phyloP scores from a whole-genome alignment of 345 rosid species.

The Heritiera fomes region DNA sequence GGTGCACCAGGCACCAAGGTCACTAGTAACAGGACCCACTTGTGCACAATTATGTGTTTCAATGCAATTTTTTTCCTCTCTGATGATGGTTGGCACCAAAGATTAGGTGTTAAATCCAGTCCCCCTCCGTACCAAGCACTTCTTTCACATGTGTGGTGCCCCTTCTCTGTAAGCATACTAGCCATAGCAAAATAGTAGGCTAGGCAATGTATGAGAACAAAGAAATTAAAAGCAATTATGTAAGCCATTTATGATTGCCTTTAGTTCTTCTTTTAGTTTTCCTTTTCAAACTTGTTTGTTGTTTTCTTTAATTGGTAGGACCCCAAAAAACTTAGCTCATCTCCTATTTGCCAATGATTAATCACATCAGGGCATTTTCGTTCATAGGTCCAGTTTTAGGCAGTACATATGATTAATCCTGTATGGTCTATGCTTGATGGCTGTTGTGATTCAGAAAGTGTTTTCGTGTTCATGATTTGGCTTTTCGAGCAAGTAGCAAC shows the following conservation, averaged over 20 bases:
- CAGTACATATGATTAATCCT: slow-evolving; percentile 17
- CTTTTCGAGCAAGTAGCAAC: neutral
- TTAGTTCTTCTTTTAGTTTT: slow-evolving; percentile 11
- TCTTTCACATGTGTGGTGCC: slow-evolving; percentile 29
- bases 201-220: slow-evolving; percentile 22
- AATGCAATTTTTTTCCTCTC: slow-evolving; percentile 18
- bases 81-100: slow-evolving; percentile 20
- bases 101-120: slow-evolving; percentile 37
- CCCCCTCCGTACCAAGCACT: slow-evolving; percentile 43
- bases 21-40: slow-evolving; percentile 32
- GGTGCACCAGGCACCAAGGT: slow-evolving; percentile 32
- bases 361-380: slow-evolving; percentile 33
- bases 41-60: slow-evolving; percentile 17
- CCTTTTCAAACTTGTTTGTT: slow-evolving; percentile 16
- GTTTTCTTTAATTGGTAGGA: slow-evolving; percentile 33
- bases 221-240: slow-evolving; percentile 15
- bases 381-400: slow-evolving; percentile 11
- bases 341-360: slow-evolving; percentile 26
- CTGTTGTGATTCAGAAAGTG: slow-evolving; percentile 10
- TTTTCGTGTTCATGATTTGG: neutral
- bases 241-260: slow-evolving; percentile 5
- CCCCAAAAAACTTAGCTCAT: slow-evolving; percentile 22
- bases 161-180: slow-evolving; percentile 27
- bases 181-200: slow-evolving; percentile 24
- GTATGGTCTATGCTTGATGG: slow-evolving; percentile 18